These are phyloP conservation scores for Aspergillus sp. DNA, from an alignment of 2,329 filamentous ascomycete species.

Conservation along the genomic window DNA sequence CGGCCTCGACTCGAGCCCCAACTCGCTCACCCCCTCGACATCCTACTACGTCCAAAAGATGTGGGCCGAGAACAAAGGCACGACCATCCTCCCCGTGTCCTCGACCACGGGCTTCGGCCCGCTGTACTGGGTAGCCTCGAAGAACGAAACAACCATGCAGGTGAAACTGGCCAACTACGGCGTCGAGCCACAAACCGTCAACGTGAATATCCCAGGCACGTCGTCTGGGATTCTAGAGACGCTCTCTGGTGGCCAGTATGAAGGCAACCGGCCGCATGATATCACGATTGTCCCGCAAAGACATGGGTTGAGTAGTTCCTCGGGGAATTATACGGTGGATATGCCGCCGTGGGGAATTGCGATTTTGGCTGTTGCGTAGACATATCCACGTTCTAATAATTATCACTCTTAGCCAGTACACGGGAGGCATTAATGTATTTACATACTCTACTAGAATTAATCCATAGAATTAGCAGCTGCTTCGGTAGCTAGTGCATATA, in stretches of 20 bases:
- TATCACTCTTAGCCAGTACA: too few species aligned
- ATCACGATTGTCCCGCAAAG: slow-evolving; percentile 10
- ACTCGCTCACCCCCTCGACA: slow-evolving; percentile 22
- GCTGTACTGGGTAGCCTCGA: slow-evolving; percentile 29
- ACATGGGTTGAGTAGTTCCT: slow-evolving; percentile 9
- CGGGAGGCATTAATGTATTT: too few species aligned
- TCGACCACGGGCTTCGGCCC: slow-evolving; percentile 21
- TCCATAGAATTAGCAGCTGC: too few species aligned
- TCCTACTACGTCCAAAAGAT: slow-evolving; percentile 31
- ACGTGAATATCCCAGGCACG: slow-evolving; percentile 18
- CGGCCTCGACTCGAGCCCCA: slow-evolving; percentile 21
- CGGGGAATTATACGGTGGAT: slow-evolving; percentile 10
- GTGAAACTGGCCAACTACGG: slow-evolving; percentile 28
- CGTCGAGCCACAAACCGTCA: slow-evolving; percentile 13
- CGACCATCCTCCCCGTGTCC: slow-evolving; percentile 22
- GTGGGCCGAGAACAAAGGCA: slow-evolving; percentile 26
- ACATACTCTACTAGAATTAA: too few species aligned
- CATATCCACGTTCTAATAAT: too few species aligned
- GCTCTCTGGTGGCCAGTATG: slow-evolving; percentile 15
- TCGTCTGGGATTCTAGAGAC: slow-evolving; percentile 15
- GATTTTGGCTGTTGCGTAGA: slow-evolving; percentile 10
- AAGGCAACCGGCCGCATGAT: slow-evolving; percentile 14
- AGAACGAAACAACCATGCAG: slow-evolving; percentile 13
- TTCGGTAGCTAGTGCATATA: too few species aligned
- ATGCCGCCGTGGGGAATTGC: slow-evolving; percentile 21